phyloP scores from a whole-genome alignment of 2,329 filamentous ascomycete genomes.

The Colletotrichum neosansevieriae region DNA sequence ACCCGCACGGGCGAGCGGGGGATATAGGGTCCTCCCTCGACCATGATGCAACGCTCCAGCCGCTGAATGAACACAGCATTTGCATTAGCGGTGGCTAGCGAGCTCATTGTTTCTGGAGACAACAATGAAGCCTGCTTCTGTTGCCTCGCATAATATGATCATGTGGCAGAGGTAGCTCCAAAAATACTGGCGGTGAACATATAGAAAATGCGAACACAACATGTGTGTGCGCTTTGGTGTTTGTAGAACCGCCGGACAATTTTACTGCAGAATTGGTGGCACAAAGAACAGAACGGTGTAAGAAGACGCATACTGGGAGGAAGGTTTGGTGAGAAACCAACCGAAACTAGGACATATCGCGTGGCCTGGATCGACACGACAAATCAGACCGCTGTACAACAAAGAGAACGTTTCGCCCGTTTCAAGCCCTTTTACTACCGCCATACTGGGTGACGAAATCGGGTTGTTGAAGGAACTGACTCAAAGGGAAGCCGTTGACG shows the following conservation, averaged over 20 bases:
- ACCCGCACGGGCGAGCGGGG: constrained; percentile 3
- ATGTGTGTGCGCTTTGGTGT: not conserved
- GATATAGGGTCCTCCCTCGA: not conserved
- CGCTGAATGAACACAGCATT: not conserved
- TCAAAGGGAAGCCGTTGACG: not conserved
- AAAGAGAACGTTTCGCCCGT: constrained; percentile 32
- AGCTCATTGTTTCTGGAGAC: not conserved
- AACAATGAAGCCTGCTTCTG: not conserved
- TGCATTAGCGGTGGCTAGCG: not conserved
- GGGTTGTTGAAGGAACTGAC: constrained; percentile 14
- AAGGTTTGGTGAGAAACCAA: not conserved
- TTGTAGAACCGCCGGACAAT: constrained; percentile 4
- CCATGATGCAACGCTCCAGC: constrained; percentile 1
- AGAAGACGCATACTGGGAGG: not conserved
- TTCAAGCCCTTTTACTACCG: constrained; percentile 32
- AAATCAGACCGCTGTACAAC: constrained; percentile 9
- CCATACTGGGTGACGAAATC: not conserved
- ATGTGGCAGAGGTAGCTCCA: too few relatives aligned
- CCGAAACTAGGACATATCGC: constrained; percentile 1
- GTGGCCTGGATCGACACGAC: constrained; percentile 19
- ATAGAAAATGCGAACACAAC: not conserved
- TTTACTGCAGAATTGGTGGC: not conserved
- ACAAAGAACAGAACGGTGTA: constrained; percentile 17
- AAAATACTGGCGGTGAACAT: not conserved
- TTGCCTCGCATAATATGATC: not conserved